phyloP scores from a whole-genome alignment of 2,329 filamentous ascomycete species.

The Phaeosphaeriaceae sp. region DNA sequence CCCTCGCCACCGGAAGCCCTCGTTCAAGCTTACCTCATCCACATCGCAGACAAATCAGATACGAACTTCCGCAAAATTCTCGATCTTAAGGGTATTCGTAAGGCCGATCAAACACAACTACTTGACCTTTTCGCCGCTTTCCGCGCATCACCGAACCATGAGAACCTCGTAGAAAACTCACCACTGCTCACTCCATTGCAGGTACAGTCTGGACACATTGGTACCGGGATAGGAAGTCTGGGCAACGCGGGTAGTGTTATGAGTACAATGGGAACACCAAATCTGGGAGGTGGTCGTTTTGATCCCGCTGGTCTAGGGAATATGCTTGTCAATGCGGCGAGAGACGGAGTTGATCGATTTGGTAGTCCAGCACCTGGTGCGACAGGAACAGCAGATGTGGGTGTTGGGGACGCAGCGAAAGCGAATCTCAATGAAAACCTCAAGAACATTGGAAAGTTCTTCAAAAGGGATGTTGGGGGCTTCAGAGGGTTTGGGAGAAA shows the following conservation, averaged over 20 bases:
- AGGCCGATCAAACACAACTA: slow-evolving; percentile 79
- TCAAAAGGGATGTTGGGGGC: slow-evolving; percentile 79
- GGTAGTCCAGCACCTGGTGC: slow-evolving; percentile 59
- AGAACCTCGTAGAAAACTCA: slow-evolving; percentile 61
- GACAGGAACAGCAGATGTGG: slow-evolving; percentile 25
- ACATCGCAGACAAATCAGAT: slow-evolving; percentile 92
- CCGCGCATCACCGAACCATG: slow-evolving; percentile 68
- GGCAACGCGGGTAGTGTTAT: slow-evolving; percentile 47
- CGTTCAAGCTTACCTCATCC: slow-evolving; percentile 96
- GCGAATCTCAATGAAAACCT: slow-evolving; percentile 89
- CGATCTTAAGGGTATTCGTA: slow-evolving; percentile 88
- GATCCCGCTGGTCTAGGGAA: slow-evolving; percentile 84
- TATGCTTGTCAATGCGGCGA: slow-evolving; percentile 84
- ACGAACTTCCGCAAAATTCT: slow-evolving; percentile 95
- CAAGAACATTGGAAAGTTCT: slow-evolving; percentile 96
- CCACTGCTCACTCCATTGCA: slow-evolving; percentile 47
- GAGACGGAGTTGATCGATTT: slow-evolving; percentile 81
- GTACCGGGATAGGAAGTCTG: slow-evolving; percentile 52
- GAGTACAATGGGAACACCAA: slow-evolving; percentile 46
- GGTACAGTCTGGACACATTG: slow-evolving; percentile 45
- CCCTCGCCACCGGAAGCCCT: slow-evolving; percentile 90
- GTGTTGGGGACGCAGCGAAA: slow-evolving; percentile 50
- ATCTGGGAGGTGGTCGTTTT: slow-evolving; percentile 60
- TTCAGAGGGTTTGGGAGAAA: slow-evolving; percentile 47
- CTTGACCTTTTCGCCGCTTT: slow-evolving; percentile 92